Percentiles rank a stretch among this genome's conserved stretches.
Evolutionary conservation across 2,329 filamentous ascomycete genomes (phyloP).

Genomic region (Moelleriella libera): DNA sequence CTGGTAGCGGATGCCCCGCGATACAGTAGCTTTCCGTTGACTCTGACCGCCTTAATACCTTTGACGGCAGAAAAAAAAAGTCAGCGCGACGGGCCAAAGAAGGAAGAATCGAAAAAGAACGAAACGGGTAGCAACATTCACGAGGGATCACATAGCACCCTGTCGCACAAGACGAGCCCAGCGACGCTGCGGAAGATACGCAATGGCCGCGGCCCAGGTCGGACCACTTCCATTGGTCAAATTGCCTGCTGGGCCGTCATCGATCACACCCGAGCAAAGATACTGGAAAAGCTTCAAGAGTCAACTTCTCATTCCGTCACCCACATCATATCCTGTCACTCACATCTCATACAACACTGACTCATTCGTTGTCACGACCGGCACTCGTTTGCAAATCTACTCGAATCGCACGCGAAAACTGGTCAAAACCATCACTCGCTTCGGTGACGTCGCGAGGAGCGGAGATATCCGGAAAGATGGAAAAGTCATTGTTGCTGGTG

Average conservation of each 20-base stretch:
- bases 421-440: conserved; percentile 85
- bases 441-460: conserved; percentile 80
- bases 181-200: no score
- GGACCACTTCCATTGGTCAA: conserved; percentile 68
- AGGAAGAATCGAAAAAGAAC: no score
- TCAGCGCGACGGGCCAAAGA: no score
- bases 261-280: conserved; percentile 78
- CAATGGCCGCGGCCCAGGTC: conserved; percentile 55
- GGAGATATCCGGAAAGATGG: conserved; percentile 84
- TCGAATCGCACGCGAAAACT: conserved; percentile 84
- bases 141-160: conserved; percentile 3
- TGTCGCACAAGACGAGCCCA: background rate
- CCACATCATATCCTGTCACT: conserved; percentile 78
- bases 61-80: no score
- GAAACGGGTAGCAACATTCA: no score
- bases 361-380: conserved; percentile 86
- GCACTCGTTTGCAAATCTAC: conserved; percentile 85
- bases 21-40: no score
- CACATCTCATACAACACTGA: conserved; percentile 70
- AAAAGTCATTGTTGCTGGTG: conserved; percentile 76
- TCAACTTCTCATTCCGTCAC: conserved; percentile 77
- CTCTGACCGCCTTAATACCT: no score
- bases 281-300: conserved; percentile 97
- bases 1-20: no score
- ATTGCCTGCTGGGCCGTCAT: conserved; percentile 68